These are phyloP conservation scores for Candida rishiriensis DNA, from an alignment of 805 yeast species.

Conservation along the genomic window DNA sequence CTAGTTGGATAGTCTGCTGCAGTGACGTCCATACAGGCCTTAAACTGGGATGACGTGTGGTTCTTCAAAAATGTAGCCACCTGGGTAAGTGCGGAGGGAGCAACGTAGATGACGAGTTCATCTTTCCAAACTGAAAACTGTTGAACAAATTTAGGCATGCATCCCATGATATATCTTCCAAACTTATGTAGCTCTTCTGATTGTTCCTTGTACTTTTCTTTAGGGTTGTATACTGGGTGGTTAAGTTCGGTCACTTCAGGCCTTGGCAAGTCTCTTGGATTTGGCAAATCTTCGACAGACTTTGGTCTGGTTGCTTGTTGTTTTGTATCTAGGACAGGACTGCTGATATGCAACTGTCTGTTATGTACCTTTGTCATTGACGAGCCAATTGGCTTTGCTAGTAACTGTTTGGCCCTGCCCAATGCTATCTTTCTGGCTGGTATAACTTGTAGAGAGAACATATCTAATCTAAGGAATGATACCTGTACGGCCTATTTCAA, in stretches of 20 bases:
- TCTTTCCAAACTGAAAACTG: conserved; percentile 89
- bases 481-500: too few species aligned
- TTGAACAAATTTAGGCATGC: conserved; percentile 78
- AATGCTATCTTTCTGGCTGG: too few species aligned
- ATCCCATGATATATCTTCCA: conserved; percentile 72
- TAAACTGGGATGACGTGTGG: conserved; percentile 80
- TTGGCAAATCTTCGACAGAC: conserved; percentile 26
- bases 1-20: conserved; percentile 86
- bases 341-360: too few species aligned
- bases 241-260: conserved; percentile 29
- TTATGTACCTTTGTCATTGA: too few species aligned
- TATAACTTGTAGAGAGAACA: too few species aligned
- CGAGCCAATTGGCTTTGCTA: too few species aligned
- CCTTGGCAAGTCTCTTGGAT: conserved; percentile 32
- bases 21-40: conserved; percentile 73
- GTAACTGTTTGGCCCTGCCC: too few species aligned
- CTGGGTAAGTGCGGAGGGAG: conserved; percentile 74
- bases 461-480: too few species aligned
- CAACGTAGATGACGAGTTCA: conserved; percentile 70
- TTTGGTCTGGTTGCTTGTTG: not conserved
- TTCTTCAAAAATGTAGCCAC: conserved; percentile 63
- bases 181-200: conserved; percentile 73
- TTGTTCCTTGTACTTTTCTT: conserved; percentile 65
- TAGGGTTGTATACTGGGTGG: conserved; percentile 65
- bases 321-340: too few species aligned